Base-by-base conservation (phyloP, 306 rosid species). In the Dalbergia cultrata region DNA sequence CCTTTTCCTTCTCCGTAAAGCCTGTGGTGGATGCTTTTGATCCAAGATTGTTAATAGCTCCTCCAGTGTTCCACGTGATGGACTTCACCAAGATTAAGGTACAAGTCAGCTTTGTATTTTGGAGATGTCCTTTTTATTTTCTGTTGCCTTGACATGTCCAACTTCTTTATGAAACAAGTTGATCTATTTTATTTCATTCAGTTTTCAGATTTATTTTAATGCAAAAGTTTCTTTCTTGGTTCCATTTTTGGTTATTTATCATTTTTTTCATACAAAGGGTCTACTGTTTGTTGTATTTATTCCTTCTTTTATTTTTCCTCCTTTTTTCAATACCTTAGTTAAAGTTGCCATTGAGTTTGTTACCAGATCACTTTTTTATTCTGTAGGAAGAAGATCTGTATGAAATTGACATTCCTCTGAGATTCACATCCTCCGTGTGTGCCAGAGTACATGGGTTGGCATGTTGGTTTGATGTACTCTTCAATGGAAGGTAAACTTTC, bases 21-120 rank as follows among this genome's bases (percentile, higher is more conserved):
- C 97, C 97, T 12, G 97, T 91, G 71, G 97, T 93, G 45, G 97
- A 93, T 86, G 94, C 97, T 57, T 92, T 92, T 79, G 97, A 92
- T 87, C 95, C 97, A 72, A 89, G 97, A 82, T 83, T 92, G 57
- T 86, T 93, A 82, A 87, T 91, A 61, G 88, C 97, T 83, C 85
- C 97, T 64, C 85, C 97, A 33, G 82, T 86, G 57, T 85, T 85
- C 74, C 97, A 93, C 70, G 82, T 88, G 74, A 67, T 93, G 54
- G 96, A 93, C 89, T 93, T 93, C 53, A 89, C 85, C 69, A 87
- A 87, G 76, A 59, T 83, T 41, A 89, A 88, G 91, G 95, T 91
- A 26, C 31, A 26, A 26, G 31, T 26, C 31, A 26, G 2, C 31
- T 26, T 26, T 26, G 31, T 26, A 26, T 26, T 2, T 26, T 26